A percentile compares a stretch with the other conserved stretches of the same genome.
Conservation (phyloP, 352 stramenopile species). For the Pythium brachiatum region DNA sequence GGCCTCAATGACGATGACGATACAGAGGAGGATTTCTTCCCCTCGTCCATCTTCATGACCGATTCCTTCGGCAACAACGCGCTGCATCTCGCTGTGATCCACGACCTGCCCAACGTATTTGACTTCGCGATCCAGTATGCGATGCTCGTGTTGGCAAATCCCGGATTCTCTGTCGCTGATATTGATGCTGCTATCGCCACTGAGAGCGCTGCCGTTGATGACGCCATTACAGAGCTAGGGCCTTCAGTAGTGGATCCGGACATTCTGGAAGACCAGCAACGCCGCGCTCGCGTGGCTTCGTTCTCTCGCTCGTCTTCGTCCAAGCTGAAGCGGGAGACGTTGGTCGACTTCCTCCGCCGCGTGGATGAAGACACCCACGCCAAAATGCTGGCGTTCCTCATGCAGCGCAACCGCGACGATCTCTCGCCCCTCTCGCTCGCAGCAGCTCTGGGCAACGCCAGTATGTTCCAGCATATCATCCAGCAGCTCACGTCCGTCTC, state of each 20-base stretch:
- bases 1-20: background rate
- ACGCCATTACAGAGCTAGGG: background rate
- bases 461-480: constrained; percentile 64
- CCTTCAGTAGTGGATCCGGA: background rate
- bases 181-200: background rate
- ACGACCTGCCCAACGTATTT: constrained; percentile 52
- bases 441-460: constrained; percentile 42
- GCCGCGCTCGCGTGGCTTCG: constrained; percentile 8
- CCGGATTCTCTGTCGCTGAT: background rate
- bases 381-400: constrained; percentile 37
- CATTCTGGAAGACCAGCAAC: constrained; percentile 3
- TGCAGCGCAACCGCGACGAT: constrained; percentile 51
- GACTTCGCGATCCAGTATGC: constrained; percentile 55
- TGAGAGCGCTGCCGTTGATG: background rate
- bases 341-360: constrained; percentile 38
- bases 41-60: constrained; percentile 48
- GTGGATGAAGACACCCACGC: constrained; percentile 30
- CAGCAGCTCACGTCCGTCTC: constrained; percentile 39
- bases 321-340: constrained; percentile 1
- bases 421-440: constrained; percentile 59
- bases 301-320: background rate
- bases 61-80: constrained; percentile 61
- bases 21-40: constrained; percentile 4
- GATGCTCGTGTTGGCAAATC: constrained; percentile 32
- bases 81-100: constrained; percentile 55